Conservation (phyloP, 75 land plant genomes). For the Cupressus sempervirens region DNA sequence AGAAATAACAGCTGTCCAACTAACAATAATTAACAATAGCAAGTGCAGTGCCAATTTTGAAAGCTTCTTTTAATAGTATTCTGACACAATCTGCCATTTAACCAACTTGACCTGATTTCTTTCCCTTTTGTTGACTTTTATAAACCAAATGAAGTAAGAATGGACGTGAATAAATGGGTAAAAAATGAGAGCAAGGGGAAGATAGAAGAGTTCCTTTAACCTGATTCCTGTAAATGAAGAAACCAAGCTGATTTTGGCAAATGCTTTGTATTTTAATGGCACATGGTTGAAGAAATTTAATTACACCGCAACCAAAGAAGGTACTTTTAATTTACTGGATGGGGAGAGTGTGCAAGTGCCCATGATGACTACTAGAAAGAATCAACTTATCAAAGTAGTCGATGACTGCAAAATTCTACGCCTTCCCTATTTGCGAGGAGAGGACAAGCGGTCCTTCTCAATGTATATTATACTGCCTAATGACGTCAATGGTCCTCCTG, state of each 20-base stretch:
- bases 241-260: constrained; percentile 31
- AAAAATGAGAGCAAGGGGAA: constrained; percentile 36
- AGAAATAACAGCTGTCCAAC: no score
- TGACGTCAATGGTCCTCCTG: no score
- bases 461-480: no score
- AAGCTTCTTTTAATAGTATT: no score
- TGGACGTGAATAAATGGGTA: constrained; percentile 48
- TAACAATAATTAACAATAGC: no score
- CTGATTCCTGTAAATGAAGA: constrained; percentile 37
- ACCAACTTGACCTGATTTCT: no score
- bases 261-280: constrained; percentile 76
- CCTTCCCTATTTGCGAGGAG: no score
- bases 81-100: no score
- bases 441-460: no score
- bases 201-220: constrained; percentile 48
- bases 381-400: background rate
- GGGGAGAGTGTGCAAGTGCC: constrained; percentile 45
- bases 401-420: no score
- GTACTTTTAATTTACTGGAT: constrained; percentile 17
- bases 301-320: background rate
- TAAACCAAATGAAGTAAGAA: constrained; percentile 41
- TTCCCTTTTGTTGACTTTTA: background rate
- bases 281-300: constrained; percentile 42
- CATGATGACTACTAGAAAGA: constrained; percentile 63
- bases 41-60: no score